These are phyloP conservation scores for Urostyla sp. DNA, from an alignment of 73 alveolate species.

Conservation along the genomic window DNA sequence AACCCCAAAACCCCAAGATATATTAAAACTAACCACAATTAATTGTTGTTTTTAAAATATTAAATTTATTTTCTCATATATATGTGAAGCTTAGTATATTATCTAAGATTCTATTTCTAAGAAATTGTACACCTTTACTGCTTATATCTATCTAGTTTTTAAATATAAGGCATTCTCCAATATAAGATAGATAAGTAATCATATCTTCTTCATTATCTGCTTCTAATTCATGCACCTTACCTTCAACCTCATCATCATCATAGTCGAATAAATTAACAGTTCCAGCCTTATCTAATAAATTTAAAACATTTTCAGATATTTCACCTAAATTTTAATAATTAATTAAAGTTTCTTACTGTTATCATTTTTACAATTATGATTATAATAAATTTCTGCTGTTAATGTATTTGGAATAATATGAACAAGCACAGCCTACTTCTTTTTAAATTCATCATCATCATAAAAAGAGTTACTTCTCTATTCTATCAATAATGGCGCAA, in stretches of 20 bases:
- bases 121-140: constrained; percentile 5
- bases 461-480: too few species aligned
- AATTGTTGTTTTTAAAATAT: too few species aligned
- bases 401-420: constrained; percentile 42
- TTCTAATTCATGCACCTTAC: constrained; percentile 32
- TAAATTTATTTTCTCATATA: background rate
- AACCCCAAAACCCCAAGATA: background rate
- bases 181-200: constrained; percentile 41
- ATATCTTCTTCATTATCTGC: constrained; percentile 57
- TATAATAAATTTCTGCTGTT: constrained; percentile 37
- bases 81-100: constrained; percentile 26
- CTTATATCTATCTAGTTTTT: constrained; percentile 45
- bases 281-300: constrained; percentile 28
- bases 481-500: constrained; percentile 29
- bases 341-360: constrained; percentile 13
- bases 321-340: constrained; percentile 6
- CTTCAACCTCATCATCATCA: constrained; percentile 55
- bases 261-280: background rate
- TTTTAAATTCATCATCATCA: background rate
- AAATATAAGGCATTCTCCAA: constrained; percentile 45
- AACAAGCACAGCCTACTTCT: constrained; percentile 43
- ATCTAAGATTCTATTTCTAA: constrained; percentile 54
- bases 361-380: background rate
- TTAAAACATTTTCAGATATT: constrained; percentile 35
- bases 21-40: too few species aligned